Base-by-base conservation (phyloP, 2,329 filamentous ascomycete genomes). In the Stylonectria norvegica region DNA sequence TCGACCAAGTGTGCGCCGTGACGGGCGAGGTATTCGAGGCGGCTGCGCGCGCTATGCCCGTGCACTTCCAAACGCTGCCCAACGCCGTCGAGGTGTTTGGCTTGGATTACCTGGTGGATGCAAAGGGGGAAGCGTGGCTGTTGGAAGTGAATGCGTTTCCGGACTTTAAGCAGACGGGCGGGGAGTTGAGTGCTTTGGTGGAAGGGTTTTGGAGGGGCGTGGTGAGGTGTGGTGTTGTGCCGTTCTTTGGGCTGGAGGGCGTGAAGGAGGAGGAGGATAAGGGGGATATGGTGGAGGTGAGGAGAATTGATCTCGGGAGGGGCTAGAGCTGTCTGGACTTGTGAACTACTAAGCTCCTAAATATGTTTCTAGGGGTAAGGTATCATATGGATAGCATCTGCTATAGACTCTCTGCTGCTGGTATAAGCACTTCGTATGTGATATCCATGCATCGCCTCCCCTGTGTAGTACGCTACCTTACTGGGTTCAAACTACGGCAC, bases 141-240 rank as follows among this genome's bases (percentile, higher is more conserved):
- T 69, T 98, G 41, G 93, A 98, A 69, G 79, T 95, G 20, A 98
- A 98, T 69, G 88, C 91, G 1, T 98, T 95, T 66, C 93, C 93
- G 8, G 93, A 98, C 68, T 97, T 97, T 60, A 82, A 78, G 58
- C 91, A 97, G 77, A 95, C 89, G 12, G 93, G 93, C 7, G 89
- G 88, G 0, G 83, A 86, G 41, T 65, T 95, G 49, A 79, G 75
- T 59, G 77, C 69, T 0, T 65, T 97, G 28, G 83, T 98, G 17
- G 77, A 72, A 15, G 85, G 82, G 6, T 72, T 98, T 51, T 93
- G 94, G 73, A 75, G 79, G 55, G 85, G 79, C 9, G 83, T 88
- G 16, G 72, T 95, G 29, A 72, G 79, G 40, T 68, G 76, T 49
- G 86, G 73, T 2, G 77, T 95, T 2, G 69, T 64, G 63, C 64